Evolutionary conservation across 2,329 filamentous ascomycete genomes (phyloP).

Genomic region (Cytospora piceicola): DNA sequence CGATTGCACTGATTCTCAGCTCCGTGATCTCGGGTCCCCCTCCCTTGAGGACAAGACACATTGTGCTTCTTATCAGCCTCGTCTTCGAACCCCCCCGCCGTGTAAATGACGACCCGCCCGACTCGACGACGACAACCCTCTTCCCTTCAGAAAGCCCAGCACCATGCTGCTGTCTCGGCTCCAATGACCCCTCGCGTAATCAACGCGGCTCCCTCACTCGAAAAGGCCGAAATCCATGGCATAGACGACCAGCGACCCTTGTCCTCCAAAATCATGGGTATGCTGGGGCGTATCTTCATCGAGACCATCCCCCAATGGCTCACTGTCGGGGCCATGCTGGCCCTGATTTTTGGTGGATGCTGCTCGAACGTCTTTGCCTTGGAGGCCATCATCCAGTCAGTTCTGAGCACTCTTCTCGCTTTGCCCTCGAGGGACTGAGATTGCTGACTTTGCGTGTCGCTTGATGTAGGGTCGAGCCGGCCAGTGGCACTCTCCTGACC

Average conservation of each 20-base stretch:
- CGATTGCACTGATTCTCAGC: conserved; percentile 25
- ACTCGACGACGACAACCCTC: conserved; percentile 49
- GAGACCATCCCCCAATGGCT: conserved; percentile 67
- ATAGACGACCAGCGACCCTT: conserved; percentile 57
- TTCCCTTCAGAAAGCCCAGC: conserved; percentile 48
- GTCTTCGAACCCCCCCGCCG: conserved; percentile 31
- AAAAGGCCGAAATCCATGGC: conserved; percentile 59
- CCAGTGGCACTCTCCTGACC: conserved; percentile 82
- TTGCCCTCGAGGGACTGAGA: conserved; percentile 16
- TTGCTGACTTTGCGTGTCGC: conserved; percentile 33
- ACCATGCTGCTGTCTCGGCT: conserved; percentile 44
- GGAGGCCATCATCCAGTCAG: conserved; percentile 92
- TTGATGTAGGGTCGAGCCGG: conserved; percentile 72
- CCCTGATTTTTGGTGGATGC: conserved; percentile 85
- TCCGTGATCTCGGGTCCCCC: conserved; percentile 1
- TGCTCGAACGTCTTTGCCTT: conserved; percentile 82
- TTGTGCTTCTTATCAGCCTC: conserved; percentile 22
- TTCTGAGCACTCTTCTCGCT: conserved; percentile 27
- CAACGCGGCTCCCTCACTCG: conserved; percentile 56
- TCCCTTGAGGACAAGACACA: conserved; percentile 18
- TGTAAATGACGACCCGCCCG: conserved; percentile 47
- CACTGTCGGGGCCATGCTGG: conserved; percentile 69
- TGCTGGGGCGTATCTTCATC: conserved; percentile 57
- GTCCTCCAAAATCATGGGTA: conserved; percentile 54
- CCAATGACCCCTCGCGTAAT: conserved; percentile 53